Conservation (phyloP, 768 basidiomycete genomes). For the Neoboletus magnificus region DNA sequence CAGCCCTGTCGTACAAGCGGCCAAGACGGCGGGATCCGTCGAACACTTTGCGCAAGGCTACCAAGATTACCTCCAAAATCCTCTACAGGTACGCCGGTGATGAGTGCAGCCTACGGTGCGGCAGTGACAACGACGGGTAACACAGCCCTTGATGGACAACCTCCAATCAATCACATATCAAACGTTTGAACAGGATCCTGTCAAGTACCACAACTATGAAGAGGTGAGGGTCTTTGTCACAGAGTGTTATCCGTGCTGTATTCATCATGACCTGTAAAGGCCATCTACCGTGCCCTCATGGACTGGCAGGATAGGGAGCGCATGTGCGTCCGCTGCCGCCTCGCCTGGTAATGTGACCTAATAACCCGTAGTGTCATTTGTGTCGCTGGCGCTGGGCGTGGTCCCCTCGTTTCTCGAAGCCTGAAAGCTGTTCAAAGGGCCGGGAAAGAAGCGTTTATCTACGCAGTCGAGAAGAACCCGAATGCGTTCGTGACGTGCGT, state of each 20-base stretch:
- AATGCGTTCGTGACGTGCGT: slow-evolving; percentile 93
- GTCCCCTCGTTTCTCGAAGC: slow-evolving; percentile 85
- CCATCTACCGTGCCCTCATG: slow-evolving; percentile 72
- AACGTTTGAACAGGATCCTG: slow-evolving; percentile 95
- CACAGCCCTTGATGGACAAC: slow-evolving; percentile 94
- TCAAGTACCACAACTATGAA: slow-evolving; percentile 95
- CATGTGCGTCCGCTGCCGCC: slow-evolving; percentile 50
- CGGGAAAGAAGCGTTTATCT: slow-evolving; percentile 59
- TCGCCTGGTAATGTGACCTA: slow-evolving; percentile 15
- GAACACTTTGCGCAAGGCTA: slow-evolving; percentile 92
- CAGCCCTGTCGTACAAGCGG: slow-evolving; percentile 62
- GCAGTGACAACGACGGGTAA: slow-evolving; percentile 8
- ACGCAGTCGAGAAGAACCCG: slow-evolving; percentile 95
- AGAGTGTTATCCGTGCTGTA: slow-evolving; percentile 7
- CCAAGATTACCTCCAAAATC: slow-evolving; percentile 93
- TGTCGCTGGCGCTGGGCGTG: slow-evolving; percentile 93
- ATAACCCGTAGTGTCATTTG: slow-evolving; percentile 63
- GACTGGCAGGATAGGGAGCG: slow-evolving; percentile 61
- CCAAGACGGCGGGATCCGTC: slow-evolving; percentile 66
- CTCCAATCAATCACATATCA: slow-evolving; percentile 94
- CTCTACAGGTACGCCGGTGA: slow-evolving; percentile 65
- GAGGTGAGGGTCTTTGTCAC: slow-evolving; percentile 49
- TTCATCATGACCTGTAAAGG: slow-evolving; percentile 41
- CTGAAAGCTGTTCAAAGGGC: slow-evolving; percentile 73
- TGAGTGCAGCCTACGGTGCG: not conserved